These are phyloP conservation scores for Thozetella sp. DNA, from an alignment of 495 filamentous ascomycete species.

Conservation along the genomic window DNA sequence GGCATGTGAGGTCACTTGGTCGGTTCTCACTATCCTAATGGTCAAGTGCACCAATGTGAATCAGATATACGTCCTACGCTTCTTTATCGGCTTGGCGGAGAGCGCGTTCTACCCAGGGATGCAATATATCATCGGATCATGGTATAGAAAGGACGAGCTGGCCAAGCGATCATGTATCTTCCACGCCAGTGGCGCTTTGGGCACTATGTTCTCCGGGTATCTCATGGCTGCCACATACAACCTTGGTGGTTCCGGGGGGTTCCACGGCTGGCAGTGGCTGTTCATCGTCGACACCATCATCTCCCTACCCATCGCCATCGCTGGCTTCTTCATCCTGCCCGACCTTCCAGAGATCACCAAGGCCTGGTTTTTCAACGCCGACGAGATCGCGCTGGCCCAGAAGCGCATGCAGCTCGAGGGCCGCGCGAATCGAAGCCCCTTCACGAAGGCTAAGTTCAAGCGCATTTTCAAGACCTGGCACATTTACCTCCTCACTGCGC, in stretches of 20 bases:
- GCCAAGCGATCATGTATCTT: constrained; percentile 67
- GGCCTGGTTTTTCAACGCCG: constrained; percentile 48
- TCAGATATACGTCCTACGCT: constrained; percentile 58
- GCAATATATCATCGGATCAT: constrained; percentile 50
- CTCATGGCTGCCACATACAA: constrained; percentile 60
- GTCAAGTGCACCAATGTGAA: constrained; percentile 45
- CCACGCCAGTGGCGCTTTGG: constrained; percentile 54
- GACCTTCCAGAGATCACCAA: constrained; percentile 62
- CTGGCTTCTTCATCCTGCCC: constrained; percentile 61
- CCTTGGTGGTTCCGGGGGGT: constrained; percentile 51
- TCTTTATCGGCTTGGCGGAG: constrained; percentile 59
- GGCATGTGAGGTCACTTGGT: constrained; percentile 56
- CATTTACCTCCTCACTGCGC: constrained; percentile 34
- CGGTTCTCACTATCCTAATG: constrained; percentile 50
- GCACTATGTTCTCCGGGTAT: constrained; percentile 60
- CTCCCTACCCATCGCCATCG: constrained; percentile 48
- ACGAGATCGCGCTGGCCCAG: constrained; percentile 37
- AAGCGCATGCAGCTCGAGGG: constrained; percentile 47
- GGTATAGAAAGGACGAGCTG: constrained; percentile 57
- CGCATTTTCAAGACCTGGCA: constrained; percentile 45
- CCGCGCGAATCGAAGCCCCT: constrained; percentile 32
- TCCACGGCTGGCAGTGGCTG: constrained; percentile 48
- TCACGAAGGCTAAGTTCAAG: constrained; percentile 36
- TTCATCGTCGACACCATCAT: constrained; percentile 52
- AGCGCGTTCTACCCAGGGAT: constrained; percentile 47